A percentile compares a stretch with the other conserved stretches of the same genome.
Conservation (phyloP, 1,284 basidiomycete genomes). For the Fomitiporia mediterranea region DNA sequence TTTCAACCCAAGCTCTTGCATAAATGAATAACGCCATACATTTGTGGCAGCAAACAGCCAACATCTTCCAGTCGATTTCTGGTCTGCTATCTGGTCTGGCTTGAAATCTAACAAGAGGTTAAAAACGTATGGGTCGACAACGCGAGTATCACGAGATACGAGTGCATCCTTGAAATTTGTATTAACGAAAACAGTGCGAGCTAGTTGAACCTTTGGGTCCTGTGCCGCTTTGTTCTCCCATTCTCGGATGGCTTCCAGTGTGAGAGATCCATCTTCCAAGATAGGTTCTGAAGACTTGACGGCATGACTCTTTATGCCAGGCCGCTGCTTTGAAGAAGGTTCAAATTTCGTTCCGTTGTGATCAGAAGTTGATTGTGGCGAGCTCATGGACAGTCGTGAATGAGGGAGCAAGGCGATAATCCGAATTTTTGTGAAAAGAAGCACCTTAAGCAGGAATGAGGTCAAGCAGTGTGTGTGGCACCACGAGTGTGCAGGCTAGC, state of each 20-base stretch:
- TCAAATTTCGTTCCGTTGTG: no score
- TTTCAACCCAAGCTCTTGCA: slow-evolving; percentile 80
- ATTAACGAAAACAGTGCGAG: slow-evolving; percentile 81
- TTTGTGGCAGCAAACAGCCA: slow-evolving; percentile 94
- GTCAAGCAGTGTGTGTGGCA: no score
- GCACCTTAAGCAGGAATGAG: no score
- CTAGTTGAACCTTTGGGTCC: slow-evolving; percentile 67
- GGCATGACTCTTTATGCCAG: no score
- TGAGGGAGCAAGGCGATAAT: no score
- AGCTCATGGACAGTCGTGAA: no score
- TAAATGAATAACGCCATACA: slow-evolving; percentile 77
- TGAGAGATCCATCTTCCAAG: slow-evolving; percentile 52
- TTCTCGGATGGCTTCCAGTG: slow-evolving; percentile 47
- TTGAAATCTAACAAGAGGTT: slow-evolving; percentile 78
- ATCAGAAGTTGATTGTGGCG: no score
- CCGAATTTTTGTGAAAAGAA: no score
- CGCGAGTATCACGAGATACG: slow-evolving; percentile 55
- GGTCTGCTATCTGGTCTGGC: slow-evolving; percentile 81
- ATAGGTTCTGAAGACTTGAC: no score
- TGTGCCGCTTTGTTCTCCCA: slow-evolving; percentile 61
- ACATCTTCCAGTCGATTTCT: slow-evolving; percentile 83
- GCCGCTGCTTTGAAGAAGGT: no score
- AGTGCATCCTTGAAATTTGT: slow-evolving; percentile 66
- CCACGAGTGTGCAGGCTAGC: no score
- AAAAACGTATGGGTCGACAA: slow-evolving; percentile 79